Conservation (phyloP, 306 rosid genomes). For the Betula pendula region DNA sequence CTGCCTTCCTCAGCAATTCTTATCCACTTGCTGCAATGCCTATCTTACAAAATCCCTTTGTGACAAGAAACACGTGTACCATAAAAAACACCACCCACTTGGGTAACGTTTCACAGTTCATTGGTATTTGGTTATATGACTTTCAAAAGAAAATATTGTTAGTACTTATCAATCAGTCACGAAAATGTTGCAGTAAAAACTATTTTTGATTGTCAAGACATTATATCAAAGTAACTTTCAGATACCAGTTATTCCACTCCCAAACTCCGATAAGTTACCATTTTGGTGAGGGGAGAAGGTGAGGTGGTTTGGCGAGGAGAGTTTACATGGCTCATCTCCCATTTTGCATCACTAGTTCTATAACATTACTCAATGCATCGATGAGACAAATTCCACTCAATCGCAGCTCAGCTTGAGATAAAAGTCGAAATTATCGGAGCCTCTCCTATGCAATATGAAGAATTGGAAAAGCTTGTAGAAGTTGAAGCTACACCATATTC, state of each 20-base stretch:
- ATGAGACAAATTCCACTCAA: constrained; percentile 23
- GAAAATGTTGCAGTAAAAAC: not conserved
- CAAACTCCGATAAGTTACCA: not conserved
- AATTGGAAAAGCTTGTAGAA: constrained; percentile 16
- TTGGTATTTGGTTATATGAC: too few species aligned
- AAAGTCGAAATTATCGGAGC: constrained; percentile 14
- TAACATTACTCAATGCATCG: constrained; percentile 1
- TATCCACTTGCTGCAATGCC: too few species aligned
- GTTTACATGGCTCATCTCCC: not conserved
- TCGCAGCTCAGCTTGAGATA: constrained; percentile 19
- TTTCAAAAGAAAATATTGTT: too few species aligned
- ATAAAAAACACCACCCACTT: too few species aligned
- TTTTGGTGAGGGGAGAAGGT: too few species aligned
- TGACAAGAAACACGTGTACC: too few species aligned
- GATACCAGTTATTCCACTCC: not conserved
- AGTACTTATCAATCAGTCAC: too few species aligned
- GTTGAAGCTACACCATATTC: constrained; percentile 25
- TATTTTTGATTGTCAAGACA: not conserved
- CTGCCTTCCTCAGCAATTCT: too few species aligned
- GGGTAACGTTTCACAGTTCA: too few species aligned
- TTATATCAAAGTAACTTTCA: not conserved
- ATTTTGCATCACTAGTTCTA: constrained; percentile 1
- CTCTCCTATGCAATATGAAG: constrained; percentile 18
- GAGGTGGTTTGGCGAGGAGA: not conserved
- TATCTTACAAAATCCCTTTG: too few species aligned